Conservation (phyloP, 495 filamentous ascomycete species). For the Neurospora pannonica region DNA sequence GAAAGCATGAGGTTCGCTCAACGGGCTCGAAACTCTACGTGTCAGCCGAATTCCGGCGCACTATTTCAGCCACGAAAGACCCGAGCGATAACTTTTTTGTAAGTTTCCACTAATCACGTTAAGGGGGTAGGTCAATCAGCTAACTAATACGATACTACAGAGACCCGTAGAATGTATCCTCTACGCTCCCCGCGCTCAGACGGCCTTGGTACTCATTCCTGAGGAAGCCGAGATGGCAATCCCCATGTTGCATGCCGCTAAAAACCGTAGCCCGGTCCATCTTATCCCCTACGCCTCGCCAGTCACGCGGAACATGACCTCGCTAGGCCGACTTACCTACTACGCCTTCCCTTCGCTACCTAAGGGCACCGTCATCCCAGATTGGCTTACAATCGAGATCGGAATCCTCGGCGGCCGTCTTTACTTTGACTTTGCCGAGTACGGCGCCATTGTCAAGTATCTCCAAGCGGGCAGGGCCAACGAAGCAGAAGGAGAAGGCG, state of each 20-base stretch:
- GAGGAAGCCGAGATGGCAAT: constrained; percentile 44
- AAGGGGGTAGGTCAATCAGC: neutral
- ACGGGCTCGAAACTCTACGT: constrained; percentile 21
- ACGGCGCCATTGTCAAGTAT: constrained; percentile 2
- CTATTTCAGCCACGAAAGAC: constrained; percentile 1
- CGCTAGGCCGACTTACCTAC: constrained; percentile 44
- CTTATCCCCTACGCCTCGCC: constrained; percentile 45
- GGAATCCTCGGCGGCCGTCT: constrained; percentile 47
- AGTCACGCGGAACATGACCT: constrained; percentile 42
- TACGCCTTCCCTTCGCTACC: constrained; percentile 35
- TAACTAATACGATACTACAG: constrained; percentile 9
- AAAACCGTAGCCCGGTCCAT: neutral
- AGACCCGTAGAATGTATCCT: constrained; percentile 30
- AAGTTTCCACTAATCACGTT: neutral
- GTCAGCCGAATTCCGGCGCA: constrained; percentile 21
- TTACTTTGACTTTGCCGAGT: constrained; percentile 41
- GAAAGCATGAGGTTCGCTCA: constrained; percentile 6
- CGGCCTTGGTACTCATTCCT: constrained; percentile 39
- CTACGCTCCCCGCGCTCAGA: constrained; percentile 18
- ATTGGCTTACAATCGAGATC: constrained; percentile 42
- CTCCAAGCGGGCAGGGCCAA: neutral
- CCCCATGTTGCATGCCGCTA: constrained; percentile 25
- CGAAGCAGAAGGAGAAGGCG: neutral
- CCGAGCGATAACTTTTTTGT: constrained; percentile 19
- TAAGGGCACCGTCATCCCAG: constrained; percentile 20